Base-by-base conservation (phyloP, 306 rosid species). In the Vigna reflexopilosa region DNA sequence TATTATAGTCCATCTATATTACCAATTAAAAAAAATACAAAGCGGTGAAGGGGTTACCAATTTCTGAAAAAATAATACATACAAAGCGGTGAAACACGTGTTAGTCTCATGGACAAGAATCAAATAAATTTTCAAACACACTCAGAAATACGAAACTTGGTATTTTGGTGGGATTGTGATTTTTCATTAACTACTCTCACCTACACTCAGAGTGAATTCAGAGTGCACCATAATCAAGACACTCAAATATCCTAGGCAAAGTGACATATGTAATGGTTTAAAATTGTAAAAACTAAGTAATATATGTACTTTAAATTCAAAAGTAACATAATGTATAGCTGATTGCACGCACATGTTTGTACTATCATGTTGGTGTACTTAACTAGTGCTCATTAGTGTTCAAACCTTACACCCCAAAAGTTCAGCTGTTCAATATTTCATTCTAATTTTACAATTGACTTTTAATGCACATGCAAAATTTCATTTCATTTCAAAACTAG, bases 101-200 rank as follows among this genome's bases (percentile, higher is more conserved):
- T 34, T 6, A 36, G 42, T 36, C 2, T 6, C 42, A 5, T 34
- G 38, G 0, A 34, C 38, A 34, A 34, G 7, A 34, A 34, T 34
- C 7, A 1, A 1, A 4, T 34, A 0, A 34, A 34, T 34, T 34
- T 34, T 34, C 6, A 34, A 34, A 5, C 6, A 4, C 6, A 30
- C 34, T 56, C 50, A 54, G 42, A 28, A 64, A 72, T 73, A 80
- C 42, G 82, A 75, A 80, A 80, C 69, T 71, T 64, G 19, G 22
- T n/a, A 65, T 47, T 56, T 76, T 80, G 82, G 76, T 47, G 49
- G 72, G 45, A 55, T 63, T 48, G 19, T 4, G 34, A 57, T 71
- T 58, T 9, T 61, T 58, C 56, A 62, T 80, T 80, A 61, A 76
- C 57, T 38, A 38, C 8, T 67, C 56, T 76, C 75, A 79, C 75